phyloP scores from a whole-genome alignment of 371 early-diverging fungal genomes.

The Encephalitozoon intestinalis region DNA sequence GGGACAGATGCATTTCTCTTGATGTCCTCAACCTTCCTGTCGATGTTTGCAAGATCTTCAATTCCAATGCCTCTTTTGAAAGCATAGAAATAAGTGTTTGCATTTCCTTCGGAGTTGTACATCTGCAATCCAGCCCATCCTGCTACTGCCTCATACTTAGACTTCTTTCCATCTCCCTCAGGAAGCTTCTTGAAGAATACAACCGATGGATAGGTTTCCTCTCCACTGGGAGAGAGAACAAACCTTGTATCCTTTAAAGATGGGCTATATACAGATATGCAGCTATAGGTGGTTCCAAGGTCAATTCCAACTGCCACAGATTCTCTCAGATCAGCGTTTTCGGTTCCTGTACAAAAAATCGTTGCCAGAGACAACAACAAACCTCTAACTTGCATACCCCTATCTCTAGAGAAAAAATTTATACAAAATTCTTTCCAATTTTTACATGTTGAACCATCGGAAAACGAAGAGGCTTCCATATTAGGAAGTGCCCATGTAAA shows the following conservation, averaged over 20 bases:
- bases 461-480: not conserved
- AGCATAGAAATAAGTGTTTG: conserved; percentile 78
- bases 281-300: conserved; percentile 98
- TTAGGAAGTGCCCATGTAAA: not conserved
- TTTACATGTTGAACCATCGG: not conserved
- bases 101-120: conserved; percentile 78
- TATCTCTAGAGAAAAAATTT: not conserved
- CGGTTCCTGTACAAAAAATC: not conserved
- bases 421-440: not conserved
- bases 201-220: conserved; percentile 84
- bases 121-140: conserved; percentile 77
- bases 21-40: conserved; percentile 66
- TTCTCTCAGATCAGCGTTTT: not conserved
- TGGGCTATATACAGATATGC: conserved; percentile 78
- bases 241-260: conserved; percentile 68
- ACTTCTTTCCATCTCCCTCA: conserved; percentile 63
- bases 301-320: conserved; percentile 63
- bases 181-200: conserved; percentile 76
- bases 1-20: conserved; percentile 47
- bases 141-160: conserved; percentile 59
- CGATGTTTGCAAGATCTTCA: conserved; percentile 62
- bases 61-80: conserved; percentile 86
- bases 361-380: not conserved
- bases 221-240: conserved; percentile 84
- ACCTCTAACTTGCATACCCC: not conserved